Conservation (phyloP, 2,329 filamentous ascomycete species). For the Neonectria ditissima region DNA sequence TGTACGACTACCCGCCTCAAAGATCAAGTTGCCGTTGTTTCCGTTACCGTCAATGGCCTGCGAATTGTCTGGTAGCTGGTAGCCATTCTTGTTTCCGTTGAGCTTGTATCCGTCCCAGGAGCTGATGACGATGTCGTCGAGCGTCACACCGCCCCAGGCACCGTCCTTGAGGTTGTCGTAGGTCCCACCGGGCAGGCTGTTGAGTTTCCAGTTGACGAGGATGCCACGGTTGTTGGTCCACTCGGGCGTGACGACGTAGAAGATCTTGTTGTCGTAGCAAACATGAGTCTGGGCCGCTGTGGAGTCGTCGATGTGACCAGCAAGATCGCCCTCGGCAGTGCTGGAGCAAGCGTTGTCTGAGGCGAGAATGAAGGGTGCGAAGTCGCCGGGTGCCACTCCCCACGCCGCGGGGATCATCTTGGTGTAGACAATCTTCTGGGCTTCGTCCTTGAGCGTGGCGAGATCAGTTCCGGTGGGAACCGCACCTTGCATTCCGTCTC, state of each 20-base stretch:
- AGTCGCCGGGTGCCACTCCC: constrained; percentile 7
- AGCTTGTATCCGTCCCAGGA: constrained; percentile 16
- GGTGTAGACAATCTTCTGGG: constrained; percentile 12
- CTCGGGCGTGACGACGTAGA: constrained; percentile 12
- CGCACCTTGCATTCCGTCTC: constrained; percentile 5
- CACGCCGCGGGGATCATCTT: constrained; percentile 19
- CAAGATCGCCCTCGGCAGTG: constrained; percentile 4
- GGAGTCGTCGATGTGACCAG: constrained; percentile 7
- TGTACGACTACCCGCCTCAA: constrained; percentile 9
- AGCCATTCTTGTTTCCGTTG: constrained; percentile 15
- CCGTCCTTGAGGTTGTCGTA: constrained; percentile 11
- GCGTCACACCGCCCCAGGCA: constrained; percentile 10
- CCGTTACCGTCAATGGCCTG: constrained; percentile 11
- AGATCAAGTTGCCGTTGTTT: constrained; percentile 5
- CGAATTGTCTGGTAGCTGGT: constrained; percentile 1
- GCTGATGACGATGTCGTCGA: constrained; percentile 18
- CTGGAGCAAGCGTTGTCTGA: constrained; percentile 8
- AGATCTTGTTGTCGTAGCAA: constrained; percentile 14
- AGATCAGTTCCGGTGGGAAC: constrained; percentile 7
- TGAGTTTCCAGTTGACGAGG: constrained; percentile 9
- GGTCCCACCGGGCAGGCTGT: constrained; percentile 1
- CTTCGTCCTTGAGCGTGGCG: constrained; percentile 5
- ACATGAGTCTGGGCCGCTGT: constrained; percentile 12
- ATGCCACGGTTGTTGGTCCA: constrained; percentile 4
- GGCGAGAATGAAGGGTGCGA: constrained; percentile 7